Evolutionary conservation across 352 stramenopile genomes (phyloP), one percentile per base, ranked within the genome.

Genomic region (Phytophthora kernoviae): DNA sequence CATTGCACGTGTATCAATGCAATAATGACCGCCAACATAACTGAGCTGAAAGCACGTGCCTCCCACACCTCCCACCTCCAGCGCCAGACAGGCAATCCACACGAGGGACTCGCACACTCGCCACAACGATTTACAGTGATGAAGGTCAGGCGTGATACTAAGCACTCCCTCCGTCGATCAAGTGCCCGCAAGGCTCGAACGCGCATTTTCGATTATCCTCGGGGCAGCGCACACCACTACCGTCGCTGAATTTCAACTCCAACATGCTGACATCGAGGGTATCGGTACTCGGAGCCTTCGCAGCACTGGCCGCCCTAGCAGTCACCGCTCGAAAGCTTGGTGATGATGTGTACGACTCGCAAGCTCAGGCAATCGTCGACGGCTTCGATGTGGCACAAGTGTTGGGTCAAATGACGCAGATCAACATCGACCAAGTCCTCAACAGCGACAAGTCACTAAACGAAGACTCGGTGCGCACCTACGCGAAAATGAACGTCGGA

Each of bases 371-470:
- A 24, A 90, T 93, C 50, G 68, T 91, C 30, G 63, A 72, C 53
- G 56, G 58, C 49, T 77, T 87, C 68, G 75, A 58, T 27, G 64
- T 84, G 18, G 77, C 46, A 1, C 18, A 90, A 12, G 77, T 89
- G 54, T 61, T 98, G 10, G 88, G 88, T 1, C 91, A 98, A 57
- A 96, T 98, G 88, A 90, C 87, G 18, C 91, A 98, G 69, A 81
- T 98, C 32, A 87, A 93, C 51, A 85, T 97, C 42, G 79, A 63
- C 30, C 71, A 85, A 18, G 70, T 97, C 11, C 58, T 96, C 37
- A 75, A 82, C 45, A 55, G 68, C 14, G 68, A 94, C 56, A 70
- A 72, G 46, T 78, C 70, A 14, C 57, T 92, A 14, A 86, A 94
- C 47, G 64, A 79, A 46, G 74, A 81, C 33, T 49, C 75, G 9